A percentile compares a stretch with the other conserved stretches of the same genome.
phyloP scores from a whole-genome alignment of 345 rosid species.

The Hibiscus tridactylites region DNA sequence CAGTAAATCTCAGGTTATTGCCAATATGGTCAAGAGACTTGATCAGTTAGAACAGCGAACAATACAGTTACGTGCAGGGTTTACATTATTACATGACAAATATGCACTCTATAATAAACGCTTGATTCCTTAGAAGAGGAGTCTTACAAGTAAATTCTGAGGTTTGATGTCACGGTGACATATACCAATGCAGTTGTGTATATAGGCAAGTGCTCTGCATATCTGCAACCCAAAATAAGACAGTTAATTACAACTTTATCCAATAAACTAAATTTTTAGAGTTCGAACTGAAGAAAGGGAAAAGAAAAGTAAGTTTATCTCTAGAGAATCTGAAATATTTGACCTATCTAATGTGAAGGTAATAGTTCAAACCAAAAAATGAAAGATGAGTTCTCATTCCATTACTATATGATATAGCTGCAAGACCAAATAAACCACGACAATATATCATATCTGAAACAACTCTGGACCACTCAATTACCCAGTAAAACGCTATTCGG shows the following conservation, averaged over 20 bases:
- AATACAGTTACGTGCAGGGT: not conserved
- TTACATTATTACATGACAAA: not conserved
- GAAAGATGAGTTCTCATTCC: not conserved
- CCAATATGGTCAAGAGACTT: not conserved
- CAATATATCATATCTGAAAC: not conserved
- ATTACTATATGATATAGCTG: not conserved
- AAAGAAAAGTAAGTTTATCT: not conserved
- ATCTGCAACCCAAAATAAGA: conserved; percentile 43
- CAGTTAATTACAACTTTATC: not conserved
- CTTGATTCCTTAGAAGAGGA: not conserved
- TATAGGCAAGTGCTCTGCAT: conserved; percentile 90
- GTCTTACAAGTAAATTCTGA: conserved; percentile 74
- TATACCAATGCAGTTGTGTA: conserved; percentile 77
- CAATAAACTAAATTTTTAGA: not conserved
- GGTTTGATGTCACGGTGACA: conserved; percentile 99
- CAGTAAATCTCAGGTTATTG: not conserved
- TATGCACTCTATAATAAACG: not conserved
- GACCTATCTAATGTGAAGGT: not conserved
- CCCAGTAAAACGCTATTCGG: not conserved
- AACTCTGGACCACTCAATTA: not conserved
- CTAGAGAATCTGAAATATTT: not conserved
- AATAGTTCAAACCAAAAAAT: not conserved
- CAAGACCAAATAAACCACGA: not conserved
- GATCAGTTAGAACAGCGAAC: not conserved
- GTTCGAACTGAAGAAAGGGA: not conserved